Percentiles rank a stretch among this genome's conserved stretches.
These are phyloP conservation scores for Claviceps monticola DNA, from an alignment of 2,329 filamentous ascomycete genomes.

Conservation along the genomic window DNA sequence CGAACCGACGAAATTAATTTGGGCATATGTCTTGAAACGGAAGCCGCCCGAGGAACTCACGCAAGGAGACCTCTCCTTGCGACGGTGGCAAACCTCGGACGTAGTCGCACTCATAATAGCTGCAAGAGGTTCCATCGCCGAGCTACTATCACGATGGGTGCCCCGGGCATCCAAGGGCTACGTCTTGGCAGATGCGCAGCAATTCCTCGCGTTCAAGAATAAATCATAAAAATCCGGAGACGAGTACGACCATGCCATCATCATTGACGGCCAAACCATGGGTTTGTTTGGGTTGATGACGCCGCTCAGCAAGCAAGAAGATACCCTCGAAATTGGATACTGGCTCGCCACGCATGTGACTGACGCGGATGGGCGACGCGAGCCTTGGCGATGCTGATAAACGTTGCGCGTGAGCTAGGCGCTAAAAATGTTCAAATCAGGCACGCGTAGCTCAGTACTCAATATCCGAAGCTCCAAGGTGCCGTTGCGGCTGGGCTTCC, in stretches of 20 bases:
- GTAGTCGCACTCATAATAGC: conserved; percentile 3
- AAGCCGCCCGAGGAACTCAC: conserved; percentile 6
- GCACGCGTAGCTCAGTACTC: conserved; percentile 6
- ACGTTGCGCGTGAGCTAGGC: conserved; percentile 7
- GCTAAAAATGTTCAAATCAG: conserved; percentile 8
- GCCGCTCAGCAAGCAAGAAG: background rate
- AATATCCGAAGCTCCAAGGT: conserved; percentile 7
- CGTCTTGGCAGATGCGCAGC: conserved; percentile 3
- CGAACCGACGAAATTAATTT: no score
- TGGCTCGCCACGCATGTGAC: conserved; percentile 9
- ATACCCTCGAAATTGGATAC: conserved; percentile 9
- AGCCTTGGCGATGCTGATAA: conserved; percentile 7
- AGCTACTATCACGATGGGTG: conserved; percentile 10
- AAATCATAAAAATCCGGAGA: conserved; percentile 5
- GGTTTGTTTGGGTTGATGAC: conserved; percentile 9
- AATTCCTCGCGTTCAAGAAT: conserved; percentile 3
- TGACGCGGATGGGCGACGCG: conserved; percentile 8
- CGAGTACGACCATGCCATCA: conserved; percentile 8
- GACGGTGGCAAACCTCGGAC: conserved; percentile 8
- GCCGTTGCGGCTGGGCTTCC: conserved; percentile 6
- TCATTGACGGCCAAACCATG: conserved; percentile 1
- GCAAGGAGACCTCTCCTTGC: conserved; percentile 6
- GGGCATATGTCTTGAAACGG: background rate
- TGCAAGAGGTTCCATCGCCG: conserved; percentile 6
- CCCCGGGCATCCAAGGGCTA: conserved; percentile 10